Evolutionary conservation across 768 basidiomycete genomes (phyloP), one percentile per base, ranked within the genome.

Genomic region (Clitopilus hobsonii): DNA sequence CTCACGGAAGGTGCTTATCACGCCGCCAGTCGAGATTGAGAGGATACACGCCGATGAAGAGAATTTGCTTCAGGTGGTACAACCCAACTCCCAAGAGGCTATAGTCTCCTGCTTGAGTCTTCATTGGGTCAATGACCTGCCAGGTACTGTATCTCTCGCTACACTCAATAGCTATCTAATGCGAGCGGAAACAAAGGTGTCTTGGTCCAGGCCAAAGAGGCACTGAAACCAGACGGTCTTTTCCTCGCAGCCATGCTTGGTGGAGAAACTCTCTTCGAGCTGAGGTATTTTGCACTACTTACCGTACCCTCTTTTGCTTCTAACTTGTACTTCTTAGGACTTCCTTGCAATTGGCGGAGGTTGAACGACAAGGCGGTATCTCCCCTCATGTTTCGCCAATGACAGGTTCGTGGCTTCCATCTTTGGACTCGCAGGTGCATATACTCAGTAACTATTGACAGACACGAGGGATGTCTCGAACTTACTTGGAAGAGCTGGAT

Each of bases 101-200:
- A 83, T 98, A 47, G 85, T 97, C 23, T 95, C 93, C 11, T 95
- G 92, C 66, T 79, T 97, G 3, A 88, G 86, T 61, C 77, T 98
- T 38, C 97, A 99, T 59, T 99, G 97, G 97, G 84, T 97, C 11
- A 98, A 98, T 62, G 97, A 99, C 71, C 80, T 99, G 5, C 96
- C 94, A 57, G 94, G 95, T 91, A 27, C 1, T 27, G n/a, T 11
- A 45, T 45, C 62, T 48, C 26, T 30, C 45, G n/a, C 20, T 49
- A 36, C 20, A 51, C 38, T 49, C 52, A 49, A 48, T 51, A 26
- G 20, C 55, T 14, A 41, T 50, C 49, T 50, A 13, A n/a, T 36
- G 32, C 32, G 13, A 2, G n/a, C 32, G 13, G n/a, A n/a, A 36
- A 14, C 13, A 14, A 51, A 95, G 94, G 93, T 6, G 76, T 86